A percentile compares a stretch with the other conserved stretches of the same genome.
These are phyloP conservation scores for Eutrema heterophyllum DNA, from an alignment of 345 rosid species.

Conservation along the genomic window DNA sequence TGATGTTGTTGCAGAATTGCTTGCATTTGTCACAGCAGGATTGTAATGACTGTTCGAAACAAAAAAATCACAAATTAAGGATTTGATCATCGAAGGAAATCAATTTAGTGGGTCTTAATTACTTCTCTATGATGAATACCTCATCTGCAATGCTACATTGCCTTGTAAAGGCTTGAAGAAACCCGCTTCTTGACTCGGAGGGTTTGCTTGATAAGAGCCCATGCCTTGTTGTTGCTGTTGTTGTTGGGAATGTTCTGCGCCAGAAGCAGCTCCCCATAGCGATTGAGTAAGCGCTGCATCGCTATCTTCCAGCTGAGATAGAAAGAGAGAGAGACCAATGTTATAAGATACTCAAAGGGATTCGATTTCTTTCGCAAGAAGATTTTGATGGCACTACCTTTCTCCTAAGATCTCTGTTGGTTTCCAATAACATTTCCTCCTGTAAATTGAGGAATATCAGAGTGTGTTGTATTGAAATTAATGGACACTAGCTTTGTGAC, in stretches of 20 bases:
- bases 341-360: not conserved
- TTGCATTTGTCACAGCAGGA: conserved; percentile 25
- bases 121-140: conserved; percentile 15
- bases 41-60: conserved; percentile 28
- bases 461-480: not conserved
- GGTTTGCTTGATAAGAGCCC: conserved; percentile 16
- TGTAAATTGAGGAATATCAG: conserved; percentile 4
- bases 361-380: not conserved
- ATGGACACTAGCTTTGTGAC: not conserved
- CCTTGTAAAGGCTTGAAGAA: conserved; percentile 36
- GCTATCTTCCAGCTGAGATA: conserved; percentile 32
- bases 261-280: conserved; percentile 20
- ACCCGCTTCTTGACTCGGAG: conserved; percentile 24
- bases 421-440: conserved; percentile 37
- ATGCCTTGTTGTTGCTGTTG: conserved; percentile 25
- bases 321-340: not conserved
- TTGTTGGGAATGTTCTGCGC: conserved; percentile 27
- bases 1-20: conserved; percentile 31
- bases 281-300: conserved; percentile 26
- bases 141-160: conserved; percentile 32
- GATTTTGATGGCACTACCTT: conserved; percentile 24
- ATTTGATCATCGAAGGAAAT: not conserved
- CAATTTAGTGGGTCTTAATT: not conserved
- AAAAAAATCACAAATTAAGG: not conserved
- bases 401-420: conserved; percentile 33